A percentile compares a stretch with the other conserved stretches of the same genome.
Conservation (phyloP, 2,329 filamentous ascomycete genomes). For the Epichloe typhina region DNA sequence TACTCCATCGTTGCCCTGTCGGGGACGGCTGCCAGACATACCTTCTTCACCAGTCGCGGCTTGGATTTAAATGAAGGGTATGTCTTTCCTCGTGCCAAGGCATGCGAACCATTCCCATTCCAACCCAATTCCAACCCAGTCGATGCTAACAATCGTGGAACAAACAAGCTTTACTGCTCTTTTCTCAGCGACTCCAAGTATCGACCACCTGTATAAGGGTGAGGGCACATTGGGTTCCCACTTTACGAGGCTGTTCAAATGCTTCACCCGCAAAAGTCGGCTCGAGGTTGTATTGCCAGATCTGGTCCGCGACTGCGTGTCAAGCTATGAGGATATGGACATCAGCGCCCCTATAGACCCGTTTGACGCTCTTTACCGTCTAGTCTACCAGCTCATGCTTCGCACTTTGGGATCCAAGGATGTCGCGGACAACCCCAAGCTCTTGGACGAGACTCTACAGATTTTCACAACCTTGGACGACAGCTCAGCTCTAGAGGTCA, state of each 20-base stretch:
- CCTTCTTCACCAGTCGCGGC: constrained; percentile 31
- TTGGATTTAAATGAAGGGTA: constrained; percentile 32
- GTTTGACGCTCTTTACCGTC: constrained; percentile 37
- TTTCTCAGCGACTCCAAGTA: constrained; percentile 17
- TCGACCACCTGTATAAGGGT: constrained; percentile 10
- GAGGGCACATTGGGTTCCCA: constrained; percentile 9
- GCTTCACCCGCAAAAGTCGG: constrained; percentile 24
- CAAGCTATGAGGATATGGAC: background rate
- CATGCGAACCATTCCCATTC: no score
- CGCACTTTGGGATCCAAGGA: constrained; percentile 39
- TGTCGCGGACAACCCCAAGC: constrained; percentile 31
- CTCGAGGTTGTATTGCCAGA: constrained; percentile 24
- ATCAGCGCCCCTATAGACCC: constrained; percentile 25
- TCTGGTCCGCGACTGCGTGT: constrained; percentile 28
- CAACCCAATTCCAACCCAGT: no score
- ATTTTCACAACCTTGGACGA: constrained; percentile 34
- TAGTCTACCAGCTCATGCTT: constrained; percentile 45
- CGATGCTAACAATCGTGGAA: background rate
- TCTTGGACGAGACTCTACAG: constrained; percentile 28
- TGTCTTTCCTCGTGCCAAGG: background rate
- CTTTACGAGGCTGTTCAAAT: constrained; percentile 18
- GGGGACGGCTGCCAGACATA: constrained; percentile 26
- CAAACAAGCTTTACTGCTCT: constrained; percentile 16
- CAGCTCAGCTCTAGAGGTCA: constrained; percentile 29
- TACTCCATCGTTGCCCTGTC: constrained; percentile 30